Evolutionary conservation across 2,329 filamentous ascomycete species (phyloP), one percentile per base, ranked within the genome.

Genomic region (Botrytis byssoidea): DNA sequence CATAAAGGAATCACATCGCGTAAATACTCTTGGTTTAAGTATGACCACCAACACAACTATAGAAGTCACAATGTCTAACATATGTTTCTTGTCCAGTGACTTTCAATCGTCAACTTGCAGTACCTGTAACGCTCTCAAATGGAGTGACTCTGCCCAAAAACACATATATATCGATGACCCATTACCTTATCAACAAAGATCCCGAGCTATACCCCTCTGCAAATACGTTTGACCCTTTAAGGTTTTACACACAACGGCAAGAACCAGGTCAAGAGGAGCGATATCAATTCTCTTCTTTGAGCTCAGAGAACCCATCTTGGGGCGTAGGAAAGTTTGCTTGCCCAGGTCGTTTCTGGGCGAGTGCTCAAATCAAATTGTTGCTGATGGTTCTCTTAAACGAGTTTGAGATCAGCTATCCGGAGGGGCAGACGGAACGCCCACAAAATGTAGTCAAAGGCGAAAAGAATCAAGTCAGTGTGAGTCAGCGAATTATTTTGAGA

Each of bases 371-470:
- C 83, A 37, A 83, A 35, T 59, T 59, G 4, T 59, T 59, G n/a
- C 29, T 59, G 29, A 59, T 59, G 57, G 29, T 59, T 59, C 57
- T 59, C n/a, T 35, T 59, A 12, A 59, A 32, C 16, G 29, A 59
- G 57, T 59, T 59, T 59, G 57, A 59, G 64, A 66, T 66, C 12
- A 64, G 65, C 48, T 40, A 75, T 29, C 59, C 98, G 86, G 77
- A 93, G 97, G 74, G 94, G 91, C 48, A 73, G 14, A 46, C 20
- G 3, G 57, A 64, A 59, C 76, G 91, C 95, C 66, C 87, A 87
- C 10, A 97, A 84, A 76, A 0, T 63, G 18, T 48, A 9, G 55
- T 48, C 32, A 66, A 32, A 48, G 64, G 64, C 3, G 64, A 67
- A 35, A 67, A 55, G 29, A 67, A 67, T 40, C 64, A 67, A 46